Base-by-base conservation (phyloP, 1,284 basidiomycete species). In the Moniliella sp. region DNA sequence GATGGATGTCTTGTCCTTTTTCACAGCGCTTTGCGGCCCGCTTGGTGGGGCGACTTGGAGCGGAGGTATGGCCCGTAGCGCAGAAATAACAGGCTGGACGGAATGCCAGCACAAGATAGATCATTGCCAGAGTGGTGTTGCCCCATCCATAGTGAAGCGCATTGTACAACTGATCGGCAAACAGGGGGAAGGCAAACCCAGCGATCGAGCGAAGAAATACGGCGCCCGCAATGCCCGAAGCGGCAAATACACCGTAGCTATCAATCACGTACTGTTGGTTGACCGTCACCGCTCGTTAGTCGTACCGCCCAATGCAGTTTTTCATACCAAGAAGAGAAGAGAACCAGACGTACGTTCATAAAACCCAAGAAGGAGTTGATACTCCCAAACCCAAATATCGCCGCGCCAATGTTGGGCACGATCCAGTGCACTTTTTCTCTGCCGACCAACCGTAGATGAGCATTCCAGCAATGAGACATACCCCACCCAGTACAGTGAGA, bases 371-470 rank as follows among this genome's bases (percentile, higher is more conserved):
- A 11, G 16, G 23, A 4, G 30, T 15, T 7, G 15, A 37, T 33
- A 7, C 43, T 34, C n/a, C 42, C 39, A 18, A 36, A 37, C 42
- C 28, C 33, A 15, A 48, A 30, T 17, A 48, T 13, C 14, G 33
- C 33, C 9, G 34, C 35, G 14, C 46, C 46, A 16, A 56, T 46
- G 37, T 57, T 78, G 74, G 72, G 68, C 0, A 61, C 71, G 36
- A 77, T 71, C 76, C 76, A 79, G 39, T 70, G 70, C 0, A 69
- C 48, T 15, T 61, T 53, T 65, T 54, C 31, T 74, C 48, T 3
- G 70, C 71, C 0, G 69, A 65, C 76, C 76, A 79, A 9, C 76
- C 76, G 1, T 69, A 60, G 8, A 77, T 58, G 13, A 78, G 53
- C 5, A 77, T 54, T 0, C 76, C 76, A 0, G 68, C 69, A 0